Evolutionary conservation across 495 filamentous ascomycete genomes (phyloP).

Genomic region (Xylaria grammica): DNA sequence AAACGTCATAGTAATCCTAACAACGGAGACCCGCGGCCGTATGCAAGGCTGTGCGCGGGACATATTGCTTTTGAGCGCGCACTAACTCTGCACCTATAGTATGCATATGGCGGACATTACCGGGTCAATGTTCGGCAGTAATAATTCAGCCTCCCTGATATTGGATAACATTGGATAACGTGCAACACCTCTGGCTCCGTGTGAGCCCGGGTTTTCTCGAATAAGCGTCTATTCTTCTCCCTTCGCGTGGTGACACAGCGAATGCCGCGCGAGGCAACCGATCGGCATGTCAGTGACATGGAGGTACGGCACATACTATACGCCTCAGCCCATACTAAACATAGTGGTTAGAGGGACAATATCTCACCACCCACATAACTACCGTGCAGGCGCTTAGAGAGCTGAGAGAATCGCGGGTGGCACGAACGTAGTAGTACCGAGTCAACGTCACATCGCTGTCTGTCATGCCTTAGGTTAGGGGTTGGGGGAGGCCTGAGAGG

Average conservation of each 20-base stretch:
- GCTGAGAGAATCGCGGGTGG: neutral
- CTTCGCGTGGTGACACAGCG: neutral
- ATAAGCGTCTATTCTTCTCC: neutral
- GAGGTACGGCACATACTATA: neutral
- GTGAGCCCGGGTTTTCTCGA: neutral
- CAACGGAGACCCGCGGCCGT: neutral
- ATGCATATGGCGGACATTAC: neutral
- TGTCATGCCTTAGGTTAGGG: neutral
- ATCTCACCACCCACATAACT: neutral
- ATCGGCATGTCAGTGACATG: neutral
- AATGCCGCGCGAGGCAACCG: slow-evolving; percentile 2
- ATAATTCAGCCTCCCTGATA: neutral
- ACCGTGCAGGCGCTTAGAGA: slow-evolving; percentile 15
- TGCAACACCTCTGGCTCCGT: slow-evolving; percentile 1
- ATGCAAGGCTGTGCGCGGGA: slow-evolving; percentile 8
- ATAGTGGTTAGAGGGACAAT: neutral
- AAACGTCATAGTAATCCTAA: neutral
- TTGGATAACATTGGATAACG: neutral
- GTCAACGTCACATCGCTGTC: neutral
- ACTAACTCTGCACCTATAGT: neutral
- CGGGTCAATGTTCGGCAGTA: neutral
- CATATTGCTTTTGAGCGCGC: neutral
- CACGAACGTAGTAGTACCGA: neutral
- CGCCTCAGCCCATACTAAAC: slow-evolving; percentile 16
- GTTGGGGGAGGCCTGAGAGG: neutral